Base-by-base conservation (phyloP, 192 early-diverging fungal species). In the Rhizophlyctis rosea region DNA sequence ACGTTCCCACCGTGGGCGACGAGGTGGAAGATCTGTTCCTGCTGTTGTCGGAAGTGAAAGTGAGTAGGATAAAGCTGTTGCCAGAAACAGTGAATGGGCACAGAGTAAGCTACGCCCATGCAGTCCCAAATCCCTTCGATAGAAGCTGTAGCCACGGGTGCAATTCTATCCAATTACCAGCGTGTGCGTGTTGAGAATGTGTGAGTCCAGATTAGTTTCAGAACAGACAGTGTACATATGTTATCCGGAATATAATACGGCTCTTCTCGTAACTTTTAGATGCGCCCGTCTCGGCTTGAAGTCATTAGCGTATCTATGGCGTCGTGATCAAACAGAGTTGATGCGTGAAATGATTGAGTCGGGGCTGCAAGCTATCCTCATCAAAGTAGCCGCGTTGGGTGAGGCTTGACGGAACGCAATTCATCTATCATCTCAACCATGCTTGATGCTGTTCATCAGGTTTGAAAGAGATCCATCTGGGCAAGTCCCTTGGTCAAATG, bases 81-180 rank as follows among this genome's bases (percentile, higher is more conserved):
- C n/a, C 39, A 44, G 39, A 44, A 44, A 44, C 18, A 44, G 9
- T 7, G 39, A 7, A 44, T 44, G 39, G 39, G 18, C 39, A 7
- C 18, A 44, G 39, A 44, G 9, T 44, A 13, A 13, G 39, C 18
- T 44, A 44, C 18, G 39, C 9, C 39, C 7, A 7, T 44, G 39
- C 18, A 44, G 18, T 7, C 9, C 39, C 39, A 44, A 14, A 82
- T 91, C 67, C 90, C 94, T 0, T 87, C 92, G 25, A 80, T 96
- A 13, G 69, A 90, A 59, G 96, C 77, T 16, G 92, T 99, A 3
- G 90, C 91, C 28, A 87, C 91, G 18, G 96, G 96, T 21, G 96
- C 96, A 1, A 99, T 99, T 54, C 79, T 99, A 55, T 97, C 94
- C 2, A 93, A 87, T 67, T 99, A 98, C 75, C 96, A 99, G 70